Base-by-base conservation (phyloP, 257 asterid species). In the Avicennia marina region DNA sequence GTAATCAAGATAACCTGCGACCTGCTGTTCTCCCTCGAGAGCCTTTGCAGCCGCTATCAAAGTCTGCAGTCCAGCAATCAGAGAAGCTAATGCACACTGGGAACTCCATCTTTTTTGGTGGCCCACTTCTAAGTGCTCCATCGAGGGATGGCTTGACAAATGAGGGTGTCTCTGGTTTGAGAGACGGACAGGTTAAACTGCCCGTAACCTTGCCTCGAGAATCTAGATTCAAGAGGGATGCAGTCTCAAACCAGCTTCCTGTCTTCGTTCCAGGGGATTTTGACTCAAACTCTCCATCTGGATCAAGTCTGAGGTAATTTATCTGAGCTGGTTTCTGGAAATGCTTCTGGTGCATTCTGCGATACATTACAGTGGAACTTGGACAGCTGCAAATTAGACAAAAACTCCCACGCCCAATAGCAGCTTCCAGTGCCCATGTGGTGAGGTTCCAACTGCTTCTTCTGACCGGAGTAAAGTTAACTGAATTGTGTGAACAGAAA, bases 91-190 rank as follows among this genome's bases (percentile, higher is more conserved):
- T 15, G 41, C 89, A 89, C 78, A 69, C 81, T 0, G 95, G 95
- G 32, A 94, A 89, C 43, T 84, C 96, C 17, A 93, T 93, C 53
- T 93, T 93, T 71, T 91, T 89, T 16, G 97, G 98, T 6, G 97
- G 98, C 13, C 98, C 98, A 19, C 95, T 88, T 65, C 68, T 85
- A 29, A 71, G 79, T 18, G 95, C 83, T 62, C 89, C 90, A 2
- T 67, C 63, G 32, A 80, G 79, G 67, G 89, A 72, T 7, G 79
- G 73, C 11, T 47, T 53, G 66, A 81, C 61, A 72, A 72, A 75
- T 34, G 94, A 74, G 29, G 78, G 73, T 16, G 83, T 62, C 48
- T 71, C 77, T 2, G 55, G 68, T 46, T 63, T 69, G 11, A 70
- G 76, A 68, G 89, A 81, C 3, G 80, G 75, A n/a, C 84, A 63